Percentiles rank a stretch among this genome's conserved stretches.
phyloP scores from a whole-genome alignment of 2,329 filamentous ascomycete species.

The Lachnellula occidentalis region DNA sequence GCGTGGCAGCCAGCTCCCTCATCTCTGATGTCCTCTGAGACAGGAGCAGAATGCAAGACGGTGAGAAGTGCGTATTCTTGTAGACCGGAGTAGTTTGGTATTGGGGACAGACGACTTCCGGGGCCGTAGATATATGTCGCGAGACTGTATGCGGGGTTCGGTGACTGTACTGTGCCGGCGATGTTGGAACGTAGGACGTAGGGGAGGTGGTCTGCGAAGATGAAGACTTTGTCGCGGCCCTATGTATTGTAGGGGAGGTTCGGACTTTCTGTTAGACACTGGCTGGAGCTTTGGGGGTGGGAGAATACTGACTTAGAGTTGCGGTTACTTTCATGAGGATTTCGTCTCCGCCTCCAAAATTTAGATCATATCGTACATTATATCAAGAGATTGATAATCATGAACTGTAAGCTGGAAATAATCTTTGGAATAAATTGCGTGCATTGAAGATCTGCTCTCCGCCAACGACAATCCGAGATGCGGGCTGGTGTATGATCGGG shows the following conservation, averaged over 20 bases:
- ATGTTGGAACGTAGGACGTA: slow-evolving; percentile 33
- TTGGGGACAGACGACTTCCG: neutral
- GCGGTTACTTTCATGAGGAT: slow-evolving; percentile 27
- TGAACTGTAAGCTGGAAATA: no score
- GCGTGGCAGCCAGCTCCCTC: slow-evolving; percentile 34
- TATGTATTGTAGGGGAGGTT: slow-evolving; percentile 10
- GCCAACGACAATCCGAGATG: no score
- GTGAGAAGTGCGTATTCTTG: slow-evolving; percentile 36
- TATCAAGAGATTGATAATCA: no score
- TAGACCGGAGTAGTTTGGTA: slow-evolving; percentile 21
- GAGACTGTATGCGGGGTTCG: slow-evolving; percentile 25
- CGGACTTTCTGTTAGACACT: neutral
- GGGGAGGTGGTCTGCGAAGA: slow-evolving; percentile 29
- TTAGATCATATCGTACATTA: no score
- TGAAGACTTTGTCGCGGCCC: slow-evolving; percentile 26
- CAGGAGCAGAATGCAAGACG: slow-evolving; percentile 24
- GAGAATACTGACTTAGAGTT: slow-evolving; percentile 3
- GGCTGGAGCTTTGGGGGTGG: neutral
- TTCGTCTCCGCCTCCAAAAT: slow-evolving; percentile 22
- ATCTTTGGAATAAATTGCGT: no score
- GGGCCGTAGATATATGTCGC: slow-evolving; percentile 28
- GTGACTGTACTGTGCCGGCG: slow-evolving; percentile 29
- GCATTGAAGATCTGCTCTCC: no score
- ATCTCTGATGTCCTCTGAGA: slow-evolving; percentile 32
- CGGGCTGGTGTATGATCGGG: no score